These are phyloP conservation scores for Glaciozyma martinii DNA, from an alignment of 768 basidiomycete genomes.

Conservation along the genomic window DNA sequence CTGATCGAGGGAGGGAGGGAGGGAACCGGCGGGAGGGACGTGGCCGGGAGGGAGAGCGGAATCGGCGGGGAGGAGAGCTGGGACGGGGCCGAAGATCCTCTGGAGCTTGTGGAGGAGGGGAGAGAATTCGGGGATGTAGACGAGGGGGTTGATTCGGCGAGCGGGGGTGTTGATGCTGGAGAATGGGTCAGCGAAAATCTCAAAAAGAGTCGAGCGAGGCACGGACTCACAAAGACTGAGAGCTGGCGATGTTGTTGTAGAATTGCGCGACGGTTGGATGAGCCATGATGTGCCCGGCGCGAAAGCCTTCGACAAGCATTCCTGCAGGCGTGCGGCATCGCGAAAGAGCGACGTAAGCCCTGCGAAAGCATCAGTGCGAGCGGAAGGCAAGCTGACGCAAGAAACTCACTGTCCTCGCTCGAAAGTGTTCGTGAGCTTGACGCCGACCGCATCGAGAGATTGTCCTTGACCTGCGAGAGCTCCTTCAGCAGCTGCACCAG, in stretches of 20 bases:
- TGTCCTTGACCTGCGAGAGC: constrained; percentile 96
- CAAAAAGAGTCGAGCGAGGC: not conserved
- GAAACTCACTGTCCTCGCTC: constrained; percentile 42
- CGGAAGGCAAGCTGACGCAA: not conserved
- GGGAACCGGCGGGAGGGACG: not conserved
- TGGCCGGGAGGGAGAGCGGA: constrained; percentile 1
- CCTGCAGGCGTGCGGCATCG: constrained; percentile 23
- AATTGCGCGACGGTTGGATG: not conserved
- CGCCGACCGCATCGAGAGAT: constrained; percentile 85
- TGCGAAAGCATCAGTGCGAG: not conserved
- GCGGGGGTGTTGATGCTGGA: not conserved
- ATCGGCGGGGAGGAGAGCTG: constrained; percentile 1
- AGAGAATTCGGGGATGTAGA: constrained; percentile 15
- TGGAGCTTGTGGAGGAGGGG: constrained; percentile 9
- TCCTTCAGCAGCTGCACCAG: constrained; percentile 1
- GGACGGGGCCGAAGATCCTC: constrained; percentile 2
- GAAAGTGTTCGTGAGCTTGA: constrained; percentile 81
- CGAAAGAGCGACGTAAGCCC: constrained; percentile 26
- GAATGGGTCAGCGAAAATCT: no score
- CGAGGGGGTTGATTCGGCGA: constrained; percentile 8
- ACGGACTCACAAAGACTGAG: not conserved
- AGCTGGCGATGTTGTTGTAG: not conserved
- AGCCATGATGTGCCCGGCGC: constrained; percentile 19
- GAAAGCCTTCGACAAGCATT: constrained; percentile 24
- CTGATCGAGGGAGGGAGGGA: not conserved